Evolutionary conservation across 1,139 yeast species (phyloP), one percentile per base, ranked within the genome.

Genomic region (Suhomyces panamericanus): DNA sequence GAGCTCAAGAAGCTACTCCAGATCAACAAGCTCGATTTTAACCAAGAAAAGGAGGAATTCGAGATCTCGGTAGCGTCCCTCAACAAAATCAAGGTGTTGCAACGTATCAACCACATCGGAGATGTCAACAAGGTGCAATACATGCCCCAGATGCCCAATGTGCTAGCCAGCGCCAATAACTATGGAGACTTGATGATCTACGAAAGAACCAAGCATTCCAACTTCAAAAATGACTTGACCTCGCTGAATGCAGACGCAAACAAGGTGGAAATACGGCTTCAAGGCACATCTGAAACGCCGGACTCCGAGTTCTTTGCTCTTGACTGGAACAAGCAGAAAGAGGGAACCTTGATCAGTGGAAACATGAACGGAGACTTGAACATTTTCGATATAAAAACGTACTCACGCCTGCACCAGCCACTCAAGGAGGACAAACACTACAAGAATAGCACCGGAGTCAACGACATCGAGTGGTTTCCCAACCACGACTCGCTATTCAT

Each of bases 381-480:
- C 43, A 42, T 72, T n/a, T 69, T 60, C 47, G 77, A 74, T 52
- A 60, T 74, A 6, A 60, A 57, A 37, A 43, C 48, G 10, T 56
- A 59, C 36, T 49, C 51, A 2, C 26, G 28, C 4, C 15, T 16
- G 11, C 24, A 44, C 2, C 35, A 38, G 10, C 7, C 35, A 5
- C 41, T 41, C 12, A 20, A 24, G 7, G 42, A 51, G 33, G 13
- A 33, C 6, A 35, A 38, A 10, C 44, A 48, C 37, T 28, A 24
- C 20, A 42, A 34, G 26, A 50, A 49, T 29, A 24, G 27, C 4
- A 28, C 51, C 8, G 88, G 87, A 0, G 68, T 80, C 12, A 86
- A 86, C 58, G 86, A 81, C 53, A 67, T 82, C 1, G 75, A 80
- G 48, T 85, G 87, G 86, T 59, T 76, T 42, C 74, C 77, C 3